These are phyloP conservation scores for Marasmius fiardii DNA, from an alignment of 1,284 basidiomycete genomes.

Conservation along the genomic window DNA sequence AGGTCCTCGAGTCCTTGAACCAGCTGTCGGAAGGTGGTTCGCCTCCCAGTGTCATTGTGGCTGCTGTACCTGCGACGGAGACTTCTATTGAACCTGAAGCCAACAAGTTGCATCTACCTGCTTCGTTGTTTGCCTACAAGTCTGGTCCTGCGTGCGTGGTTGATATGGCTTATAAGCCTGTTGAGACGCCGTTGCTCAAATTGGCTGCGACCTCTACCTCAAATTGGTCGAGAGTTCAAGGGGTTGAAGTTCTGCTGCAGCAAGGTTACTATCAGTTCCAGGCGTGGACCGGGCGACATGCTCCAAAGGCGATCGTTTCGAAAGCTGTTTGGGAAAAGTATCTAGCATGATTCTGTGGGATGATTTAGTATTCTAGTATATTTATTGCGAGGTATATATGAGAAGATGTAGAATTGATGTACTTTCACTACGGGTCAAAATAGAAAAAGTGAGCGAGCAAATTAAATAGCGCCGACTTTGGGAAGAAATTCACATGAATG, in stretches of 20 bases:
- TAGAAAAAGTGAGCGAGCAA: no score
- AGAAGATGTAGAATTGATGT: no score
- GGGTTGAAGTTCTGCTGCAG: constrained; percentile 82
- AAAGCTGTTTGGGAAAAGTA: constrained; percentile 51
- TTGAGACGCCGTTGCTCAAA: constrained; percentile 63
- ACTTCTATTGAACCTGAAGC: constrained; percentile 41
- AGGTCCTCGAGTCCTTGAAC: constrained; percentile 59
- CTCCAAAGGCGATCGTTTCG: constrained; percentile 46
- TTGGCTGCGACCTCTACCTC: constrained; percentile 44
- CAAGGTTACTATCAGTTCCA: constrained; percentile 87
- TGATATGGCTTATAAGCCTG: constrained; percentile 92
- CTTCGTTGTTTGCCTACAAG: constrained; percentile 46
- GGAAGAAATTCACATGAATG: neutral
- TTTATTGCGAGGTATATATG: no score
- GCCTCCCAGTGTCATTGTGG: constrained; percentile 73
- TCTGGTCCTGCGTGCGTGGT: constrained; percentile 64
- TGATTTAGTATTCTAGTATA: no score
- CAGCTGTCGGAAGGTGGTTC: constrained; percentile 43
- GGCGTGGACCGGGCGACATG: constrained; percentile 72
- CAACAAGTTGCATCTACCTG: constrained; percentile 54
- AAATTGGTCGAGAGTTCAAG: constrained; percentile 76
- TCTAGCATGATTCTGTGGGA: neutral
- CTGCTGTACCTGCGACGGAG: constrained; percentile 81
- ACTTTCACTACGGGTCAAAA: no score
- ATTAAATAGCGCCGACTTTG: no score